A percentile compares a stretch with the other conserved stretches of the same genome.
Conservation (phyloP, 2,329 filamentous ascomycete genomes). For the Cytospora piceae region DNA sequence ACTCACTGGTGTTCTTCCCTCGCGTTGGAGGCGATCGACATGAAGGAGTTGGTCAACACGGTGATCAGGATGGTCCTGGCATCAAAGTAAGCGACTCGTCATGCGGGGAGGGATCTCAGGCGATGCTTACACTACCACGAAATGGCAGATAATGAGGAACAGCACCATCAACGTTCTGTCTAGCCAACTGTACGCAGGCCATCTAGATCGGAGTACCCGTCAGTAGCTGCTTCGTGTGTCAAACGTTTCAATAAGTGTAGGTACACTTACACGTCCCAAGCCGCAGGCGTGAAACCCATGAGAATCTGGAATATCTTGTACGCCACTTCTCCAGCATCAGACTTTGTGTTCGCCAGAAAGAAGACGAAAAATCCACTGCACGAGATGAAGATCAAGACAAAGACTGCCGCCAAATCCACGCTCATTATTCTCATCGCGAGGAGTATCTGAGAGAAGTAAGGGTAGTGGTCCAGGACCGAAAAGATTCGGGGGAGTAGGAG, state of each 20-base stretch:
- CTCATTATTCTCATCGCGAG: slow-evolving; percentile 96
- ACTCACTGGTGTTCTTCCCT: slow-evolving; percentile 81
- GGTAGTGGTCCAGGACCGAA: slow-evolving; percentile 90
- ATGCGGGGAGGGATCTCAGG: background rate
- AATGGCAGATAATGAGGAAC: slow-evolving; percentile 94
- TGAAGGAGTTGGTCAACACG: slow-evolving; percentile 95
- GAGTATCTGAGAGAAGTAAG: slow-evolving; percentile 92
- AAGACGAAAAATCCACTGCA: slow-evolving; percentile 97
- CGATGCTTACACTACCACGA: slow-evolving; percentile 73
- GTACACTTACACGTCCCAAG: slow-evolving; percentile 77
- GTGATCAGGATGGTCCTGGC: slow-evolving; percentile 83
- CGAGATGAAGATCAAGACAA: slow-evolving; percentile 80
- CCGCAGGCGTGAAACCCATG: slow-evolving; percentile 94
- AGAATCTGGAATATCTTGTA: slow-evolving; percentile 92
- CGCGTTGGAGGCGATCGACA: slow-evolving; percentile 90
- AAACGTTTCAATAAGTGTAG: background rate
- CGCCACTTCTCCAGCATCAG: slow-evolving; percentile 74
- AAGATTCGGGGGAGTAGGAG: slow-evolving; percentile 89
- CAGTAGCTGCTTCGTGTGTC: background rate
- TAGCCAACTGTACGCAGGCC: slow-evolving; percentile 74
- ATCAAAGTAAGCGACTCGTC: background rate
- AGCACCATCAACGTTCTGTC: slow-evolving; percentile 76
- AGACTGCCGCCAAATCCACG: slow-evolving; percentile 82
- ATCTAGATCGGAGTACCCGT: slow-evolving; percentile 46
- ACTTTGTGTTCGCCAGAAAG: slow-evolving; percentile 76